A percentile compares a stretch with the other conserved stretches of the same genome.
phyloP scores from a whole-genome alignment of 331 rosid species.

The Stylosanthes scabra region DNA sequence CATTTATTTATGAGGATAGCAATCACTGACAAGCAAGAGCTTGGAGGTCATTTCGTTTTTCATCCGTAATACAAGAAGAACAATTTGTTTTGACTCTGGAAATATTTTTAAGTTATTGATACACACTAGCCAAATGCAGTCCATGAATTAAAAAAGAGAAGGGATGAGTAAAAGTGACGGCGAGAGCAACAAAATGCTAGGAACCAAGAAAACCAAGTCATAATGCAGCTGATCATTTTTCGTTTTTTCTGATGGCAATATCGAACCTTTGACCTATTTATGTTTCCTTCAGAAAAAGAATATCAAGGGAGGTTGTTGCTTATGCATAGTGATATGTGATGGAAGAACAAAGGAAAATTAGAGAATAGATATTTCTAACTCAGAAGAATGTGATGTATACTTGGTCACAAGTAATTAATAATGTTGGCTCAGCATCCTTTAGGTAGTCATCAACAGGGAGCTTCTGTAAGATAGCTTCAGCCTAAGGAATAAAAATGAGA shows the following conservation, averaged over 20 bases:
- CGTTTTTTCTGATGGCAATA: no score
- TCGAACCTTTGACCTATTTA: slow-evolving; percentile 5
- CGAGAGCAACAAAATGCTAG: not conserved
- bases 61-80: slow-evolving; percentile 32
- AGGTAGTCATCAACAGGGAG: slow-evolving; percentile 71
- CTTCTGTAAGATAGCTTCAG: slow-evolving; percentile 82
- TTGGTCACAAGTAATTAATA: slow-evolving; percentile 94
- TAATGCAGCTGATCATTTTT: no score
- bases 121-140: slow-evolving; percentile 16
- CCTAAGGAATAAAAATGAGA: slow-evolving; percentile 71
- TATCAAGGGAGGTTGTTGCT: slow-evolving; percentile 7
- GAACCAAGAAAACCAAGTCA: slow-evolving; percentile 19
- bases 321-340: slow-evolving; percentile 31
- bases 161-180: not conserved
- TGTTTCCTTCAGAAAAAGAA: not conserved
- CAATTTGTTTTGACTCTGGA: slow-evolving; percentile 10
- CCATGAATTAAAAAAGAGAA: slow-evolving; percentile 21
- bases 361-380: slow-evolving; percentile 32
- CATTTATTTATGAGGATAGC: slow-evolving; percentile 61
- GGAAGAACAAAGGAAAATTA: slow-evolving; percentile 21
- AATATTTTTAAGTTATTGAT: slow-evolving; percentile 30
- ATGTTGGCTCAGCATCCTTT: slow-evolving; percentile 73
- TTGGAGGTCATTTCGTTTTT: slow-evolving; percentile 27
- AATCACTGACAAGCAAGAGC: slow-evolving; percentile 28
- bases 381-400: slow-evolving; percentile 66